Evolutionary conservation across 106 monocot genomes (phyloP), one percentile per base, ranked within the genome.

Genomic region (Apostasia shenzhenica): DNA sequence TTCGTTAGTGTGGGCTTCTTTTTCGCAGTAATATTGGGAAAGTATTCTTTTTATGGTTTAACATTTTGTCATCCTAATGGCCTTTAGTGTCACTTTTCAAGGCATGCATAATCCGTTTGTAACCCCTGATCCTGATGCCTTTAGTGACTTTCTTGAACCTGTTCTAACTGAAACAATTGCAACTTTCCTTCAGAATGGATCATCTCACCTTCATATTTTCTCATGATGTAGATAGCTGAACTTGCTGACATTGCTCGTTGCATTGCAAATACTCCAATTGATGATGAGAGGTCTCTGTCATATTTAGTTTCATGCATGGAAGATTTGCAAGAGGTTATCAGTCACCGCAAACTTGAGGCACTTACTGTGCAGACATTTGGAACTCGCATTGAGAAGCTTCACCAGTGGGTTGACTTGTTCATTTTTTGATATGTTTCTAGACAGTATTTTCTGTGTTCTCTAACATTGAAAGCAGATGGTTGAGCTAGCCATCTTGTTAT

Each of bases 181-280:
- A 41, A 60, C 7, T 10, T 60, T 60, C 26, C 1, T 45, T 45
- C 2, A n/a, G 41, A 45, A 42, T 62, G 48, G 8, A 14, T 47
- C 8, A 48, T 49, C n/a, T 13, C n/a, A 47, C 45, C 14, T 47
- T 3, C 5, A 63, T 63, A 14, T 2, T 45, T 63, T 63, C 45
- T 6, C 8, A 62, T 62, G 54, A 38, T 70, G 59, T 77, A 97
- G 97, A 85, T 99, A 41, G 54, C 71, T 81, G 99, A 92, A 72
- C 90, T 99, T 79, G 99, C 93, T 69, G 99, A 99, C 80, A 99
- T 99, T 83, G 92, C 99, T 78, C 80, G 90, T 48, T 99, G 99
- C 66, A 83, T 93, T 42, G 92, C 90, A 76, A 92, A 73, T 79
- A 57, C 87, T 38, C 50, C 87, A 4, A 45, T 90, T 45, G 84